phyloP scores from a whole-genome alignment of 2,329 filamentous ascomycete genomes.

The Cercospora sojina region DNA sequence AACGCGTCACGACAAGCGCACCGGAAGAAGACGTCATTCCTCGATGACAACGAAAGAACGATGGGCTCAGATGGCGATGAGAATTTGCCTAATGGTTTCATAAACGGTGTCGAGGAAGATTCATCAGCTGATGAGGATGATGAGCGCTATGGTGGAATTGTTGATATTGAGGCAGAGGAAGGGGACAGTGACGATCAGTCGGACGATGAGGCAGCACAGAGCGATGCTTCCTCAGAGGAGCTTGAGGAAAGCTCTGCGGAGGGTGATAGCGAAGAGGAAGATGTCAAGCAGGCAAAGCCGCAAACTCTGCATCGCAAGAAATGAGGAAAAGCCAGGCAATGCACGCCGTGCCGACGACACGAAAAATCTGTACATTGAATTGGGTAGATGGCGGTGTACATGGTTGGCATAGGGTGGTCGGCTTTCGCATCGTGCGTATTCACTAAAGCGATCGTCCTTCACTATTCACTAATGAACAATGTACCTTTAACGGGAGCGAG shows the following conservation, averaged over 20 bases:
- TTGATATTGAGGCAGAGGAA: conserved; percentile 56
- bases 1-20: conserved; percentile 40
- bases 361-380: conserved; percentile 1
- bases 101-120: conserved; percentile 23
- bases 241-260: conserved; percentile 50
- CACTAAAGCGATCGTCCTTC: not conserved
- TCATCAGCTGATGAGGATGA: conserved; percentile 26
- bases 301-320: conserved; percentile 25
- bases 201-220: conserved; percentile 17
- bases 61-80: conserved; percentile 20
- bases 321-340: conserved; percentile 5
- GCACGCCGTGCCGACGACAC: not conserved
- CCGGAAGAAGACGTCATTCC: conserved; percentile 4
- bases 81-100: conserved; percentile 19
- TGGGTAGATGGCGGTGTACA: conserved; percentile 18
- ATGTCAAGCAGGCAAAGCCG: conserved; percentile 23
- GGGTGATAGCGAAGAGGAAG: conserved; percentile 34
- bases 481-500: not conserved
- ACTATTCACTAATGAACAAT: not conserved
- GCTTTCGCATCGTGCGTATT: not conserved
- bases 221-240: conserved; percentile 24
- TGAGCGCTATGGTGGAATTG: conserved; percentile 40
- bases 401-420: conserved; percentile 13
- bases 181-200: conserved; percentile 42
- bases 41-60: conserved; percentile 19